Conservation (phyloP, 352 stramenopile species). For the Globisporangium irregulare region DNA sequence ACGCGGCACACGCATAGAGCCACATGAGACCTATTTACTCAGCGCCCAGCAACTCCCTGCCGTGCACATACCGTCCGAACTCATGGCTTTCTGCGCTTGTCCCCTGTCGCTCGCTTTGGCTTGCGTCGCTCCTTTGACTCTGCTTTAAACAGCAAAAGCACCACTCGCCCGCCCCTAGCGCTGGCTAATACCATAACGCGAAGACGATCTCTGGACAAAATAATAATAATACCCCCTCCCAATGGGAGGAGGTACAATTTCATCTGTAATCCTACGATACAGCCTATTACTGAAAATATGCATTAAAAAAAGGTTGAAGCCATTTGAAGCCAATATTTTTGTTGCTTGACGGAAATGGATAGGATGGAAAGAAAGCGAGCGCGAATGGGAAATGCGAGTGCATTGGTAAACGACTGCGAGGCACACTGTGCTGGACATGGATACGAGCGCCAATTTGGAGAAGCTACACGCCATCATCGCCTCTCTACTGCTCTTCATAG, state of each 20-base stretch:
- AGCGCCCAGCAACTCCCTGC: no score
- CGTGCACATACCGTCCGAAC: conserved; percentile 51
- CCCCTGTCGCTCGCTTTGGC: conserved; percentile 8
- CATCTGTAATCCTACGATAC: neutral
- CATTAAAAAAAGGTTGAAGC: neutral
- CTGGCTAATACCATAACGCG: neutral
- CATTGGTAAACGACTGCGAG: neutral
- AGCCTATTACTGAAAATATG: neutral
- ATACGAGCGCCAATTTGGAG: no score
- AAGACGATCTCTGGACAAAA: neutral
- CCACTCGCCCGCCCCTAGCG: neutral
- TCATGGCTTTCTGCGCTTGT: conserved; percentile 31
- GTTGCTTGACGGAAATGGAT: neutral
- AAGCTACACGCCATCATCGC: no score
- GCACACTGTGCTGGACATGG: neutral
- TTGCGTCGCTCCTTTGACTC: neutral
- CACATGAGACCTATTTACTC: no score
- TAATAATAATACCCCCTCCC: neutral
- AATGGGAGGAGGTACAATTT: neutral
- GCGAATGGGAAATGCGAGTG: neutral
- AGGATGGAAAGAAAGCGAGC: neutral
- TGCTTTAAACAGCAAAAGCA: neutral
- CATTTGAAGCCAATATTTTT: neutral
- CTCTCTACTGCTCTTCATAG: neutral
- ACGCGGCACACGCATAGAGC: no score